These are phyloP conservation scores for Terana coerulea DNA, from an alignment of 768 basidiomycete genomes.

Conservation along the genomic window DNA sequence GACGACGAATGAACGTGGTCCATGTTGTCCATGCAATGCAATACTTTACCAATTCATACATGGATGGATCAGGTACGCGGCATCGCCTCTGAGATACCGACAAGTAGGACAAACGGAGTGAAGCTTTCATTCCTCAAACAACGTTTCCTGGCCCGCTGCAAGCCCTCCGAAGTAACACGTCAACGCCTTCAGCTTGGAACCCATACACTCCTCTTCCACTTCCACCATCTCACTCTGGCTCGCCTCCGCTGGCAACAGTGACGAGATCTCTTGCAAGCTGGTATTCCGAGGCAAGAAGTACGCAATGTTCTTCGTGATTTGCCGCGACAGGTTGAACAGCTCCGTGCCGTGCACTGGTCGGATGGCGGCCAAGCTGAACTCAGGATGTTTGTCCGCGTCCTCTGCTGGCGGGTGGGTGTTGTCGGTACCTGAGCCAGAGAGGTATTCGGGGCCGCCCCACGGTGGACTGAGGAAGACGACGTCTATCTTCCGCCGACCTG, in stretches of 20 bases:
- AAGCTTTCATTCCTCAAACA: constrained; percentile 31
- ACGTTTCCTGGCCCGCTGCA: constrained; percentile 58
- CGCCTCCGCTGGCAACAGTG: constrained; percentile 30
- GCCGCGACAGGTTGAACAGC: constrained; percentile 70
- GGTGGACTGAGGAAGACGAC: constrained; percentile 93
- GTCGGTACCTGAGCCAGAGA: constrained; percentile 27
- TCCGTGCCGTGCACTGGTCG: constrained; percentile 80
- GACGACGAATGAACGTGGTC: constrained; percentile 13
- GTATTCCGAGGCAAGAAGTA: constrained; percentile 88
- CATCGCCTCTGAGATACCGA: not conserved
- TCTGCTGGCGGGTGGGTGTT: not conserved
- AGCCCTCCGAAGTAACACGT: constrained; percentile 94
- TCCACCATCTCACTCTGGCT: constrained; percentile 59
- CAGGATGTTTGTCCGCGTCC: constrained; percentile 34
- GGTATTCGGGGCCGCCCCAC: constrained; percentile 87
- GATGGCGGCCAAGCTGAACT: constrained; percentile 69
- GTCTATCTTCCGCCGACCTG: constrained; percentile 63
- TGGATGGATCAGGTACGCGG: not conserved
- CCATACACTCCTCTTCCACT: constrained; percentile 97
- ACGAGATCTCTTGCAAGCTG: constrained; percentile 66
- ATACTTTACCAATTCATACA: not conserved
- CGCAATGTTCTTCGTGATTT: constrained; percentile 78
- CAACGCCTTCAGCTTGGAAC: constrained; percentile 86
- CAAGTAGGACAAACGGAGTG: too few species aligned
- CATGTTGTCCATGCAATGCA: not conserved